phyloP scores from a whole-genome alignment of 345 rosid genomes.

The Pistacia vera region DNA sequence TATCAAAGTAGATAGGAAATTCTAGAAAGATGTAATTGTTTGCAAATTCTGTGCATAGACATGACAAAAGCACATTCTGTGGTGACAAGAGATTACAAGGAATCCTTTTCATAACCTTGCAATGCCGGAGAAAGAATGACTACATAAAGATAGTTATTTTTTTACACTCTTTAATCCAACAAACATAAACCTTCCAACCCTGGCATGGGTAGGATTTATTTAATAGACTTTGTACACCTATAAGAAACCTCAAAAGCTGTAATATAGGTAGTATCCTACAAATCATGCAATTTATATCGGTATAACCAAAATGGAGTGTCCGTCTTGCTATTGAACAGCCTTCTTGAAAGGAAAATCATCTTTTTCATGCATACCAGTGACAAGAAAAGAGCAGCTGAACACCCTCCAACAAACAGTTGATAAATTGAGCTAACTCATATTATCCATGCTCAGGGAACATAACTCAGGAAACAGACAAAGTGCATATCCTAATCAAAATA shows the following conservation, averaged over 20 bases:
- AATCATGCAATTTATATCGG: neutral
- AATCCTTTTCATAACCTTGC: neutral
- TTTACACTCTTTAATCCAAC: neutral
- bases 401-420: too few relatives aligned
- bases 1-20: neutral
- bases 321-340: too few relatives aligned
- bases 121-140: neutral
- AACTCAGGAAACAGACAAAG: too few relatives aligned
- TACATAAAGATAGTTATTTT: neutral
- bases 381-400: too few relatives aligned
- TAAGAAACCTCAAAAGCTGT: neutral
- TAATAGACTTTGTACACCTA: neutral
- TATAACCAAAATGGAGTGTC: too few relatives aligned
- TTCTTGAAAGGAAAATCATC: too few relatives aligned
- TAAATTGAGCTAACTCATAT: too few relatives aligned
- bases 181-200: neutral
- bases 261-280: neutral
- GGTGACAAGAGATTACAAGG: neutral
- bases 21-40: neutral
- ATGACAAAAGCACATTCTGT: neutral
- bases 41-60: neutral
- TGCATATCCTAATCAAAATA: too few relatives aligned
- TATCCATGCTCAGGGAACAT: too few relatives aligned
- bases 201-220: neutral
- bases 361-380: too few relatives aligned